Conservation (phyloP, 768 basidiomycete species). For the Naganishia onofrii region DNA sequence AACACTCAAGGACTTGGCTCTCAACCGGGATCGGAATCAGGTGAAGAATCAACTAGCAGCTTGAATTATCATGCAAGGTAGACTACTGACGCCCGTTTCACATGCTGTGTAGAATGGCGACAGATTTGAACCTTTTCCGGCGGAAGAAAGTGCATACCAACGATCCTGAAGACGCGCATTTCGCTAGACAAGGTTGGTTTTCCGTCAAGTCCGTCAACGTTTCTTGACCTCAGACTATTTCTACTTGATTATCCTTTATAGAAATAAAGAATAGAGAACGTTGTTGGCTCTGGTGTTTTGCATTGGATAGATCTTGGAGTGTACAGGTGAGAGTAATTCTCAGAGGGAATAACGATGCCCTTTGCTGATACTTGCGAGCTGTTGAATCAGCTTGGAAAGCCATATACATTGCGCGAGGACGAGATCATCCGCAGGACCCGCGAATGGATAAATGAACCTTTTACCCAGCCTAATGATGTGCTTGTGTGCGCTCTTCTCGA, state of each 20-base stretch:
- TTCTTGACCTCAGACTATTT: neutral
- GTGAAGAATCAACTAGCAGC: neutral
- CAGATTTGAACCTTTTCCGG: slow-evolving; percentile 90
- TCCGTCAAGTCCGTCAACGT: no score
- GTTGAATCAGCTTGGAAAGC: slow-evolving; percentile 79
- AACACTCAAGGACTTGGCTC: slow-evolving; percentile 17
- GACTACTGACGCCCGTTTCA: neutral
- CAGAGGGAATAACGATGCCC: no score
- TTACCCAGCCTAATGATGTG: slow-evolving; percentile 29
- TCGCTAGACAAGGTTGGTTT: slow-evolving; percentile 59
- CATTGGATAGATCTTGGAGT: slow-evolving; percentile 83
- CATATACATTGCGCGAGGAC: slow-evolving; percentile 87
- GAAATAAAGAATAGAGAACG: slow-evolving; percentile 93
- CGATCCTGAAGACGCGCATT: slow-evolving; percentile 74
- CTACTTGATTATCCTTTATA: neutral
- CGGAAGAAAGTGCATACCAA: slow-evolving; percentile 67
- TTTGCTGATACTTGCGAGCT: neutral
- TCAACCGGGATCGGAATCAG: slow-evolving; percentile 12
- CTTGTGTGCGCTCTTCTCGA: slow-evolving; percentile 76
- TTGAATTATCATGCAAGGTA: neutral
- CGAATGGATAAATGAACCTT: slow-evolving; percentile 69
- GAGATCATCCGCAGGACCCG: slow-evolving; percentile 75
- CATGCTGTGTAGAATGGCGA: slow-evolving; percentile 71
- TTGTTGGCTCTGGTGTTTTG: slow-evolving; percentile 88
- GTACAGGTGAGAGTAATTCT: slow-evolving; percentile 63